Evolutionary conservation across 495 filamentous ascomycete species (phyloP), one percentile per base, ranked within the genome.

Genomic region (Podospora fimiseda): DNA sequence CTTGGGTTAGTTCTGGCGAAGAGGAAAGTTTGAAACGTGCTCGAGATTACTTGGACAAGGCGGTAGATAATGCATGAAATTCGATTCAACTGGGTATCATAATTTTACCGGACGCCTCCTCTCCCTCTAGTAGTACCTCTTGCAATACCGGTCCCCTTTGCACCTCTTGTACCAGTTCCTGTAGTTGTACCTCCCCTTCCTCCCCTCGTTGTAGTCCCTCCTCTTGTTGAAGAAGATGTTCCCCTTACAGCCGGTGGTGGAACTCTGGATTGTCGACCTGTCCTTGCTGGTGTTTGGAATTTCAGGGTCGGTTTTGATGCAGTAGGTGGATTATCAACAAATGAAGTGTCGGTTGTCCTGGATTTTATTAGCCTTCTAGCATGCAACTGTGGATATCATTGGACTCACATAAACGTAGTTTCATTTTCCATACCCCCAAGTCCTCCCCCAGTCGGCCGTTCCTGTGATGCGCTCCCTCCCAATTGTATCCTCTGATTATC

Each of bases 341-440:
- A 98, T 11, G 89, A 90, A 13, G 90, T 95, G 67, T 96, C 93
- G 22, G 88, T 96, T 21, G 92, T 96, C 75, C 89, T 93, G 58
- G 6, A 58, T 40, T 9, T 3, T 49, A 46, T 57, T 52, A 64
- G 61, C 75, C 41, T 19, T 48, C 23, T 41, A 63, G 51, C 23
- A 2, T 40, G 23, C n/a, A 19, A 2, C 9, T 43, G 23, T 13
- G 33, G 13, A 41, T 5, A 14, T 22, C 16, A 30, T n/a, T 16
- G 52, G 14, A 20, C 85, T 68, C 62, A 95, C 88, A 98, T 79
- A 61, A 96, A 96, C 19, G 92, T 96, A 52, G 85, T 85, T 53
- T 97, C 92, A 11, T 72, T 75, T 4, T 77, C 72, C 9, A 64
- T 19, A 15, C 70, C 67, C 7, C 27, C 27, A 5, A 33, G 6